Evolutionary conservation across 1,284 basidiomycete genomes (phyloP).

Genomic region (Schizopora paradoxa): DNA sequence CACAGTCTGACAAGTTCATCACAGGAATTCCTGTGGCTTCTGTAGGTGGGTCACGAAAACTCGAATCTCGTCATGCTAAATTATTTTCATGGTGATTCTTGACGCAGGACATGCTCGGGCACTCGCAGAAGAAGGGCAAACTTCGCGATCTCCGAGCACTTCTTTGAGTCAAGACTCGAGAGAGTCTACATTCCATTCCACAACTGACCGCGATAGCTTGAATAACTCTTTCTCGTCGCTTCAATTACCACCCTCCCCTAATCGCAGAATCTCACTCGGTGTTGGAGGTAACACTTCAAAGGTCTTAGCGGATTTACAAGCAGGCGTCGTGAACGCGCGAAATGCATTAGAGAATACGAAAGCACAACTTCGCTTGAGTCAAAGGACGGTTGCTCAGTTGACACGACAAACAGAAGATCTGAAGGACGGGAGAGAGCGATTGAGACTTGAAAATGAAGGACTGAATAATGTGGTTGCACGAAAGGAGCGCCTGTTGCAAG

Average conservation of each 20-base stretch:
- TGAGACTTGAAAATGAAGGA: slow-evolving; percentile 79
- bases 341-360: slow-evolving; percentile 82
- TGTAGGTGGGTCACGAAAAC: slow-evolving; percentile 52
- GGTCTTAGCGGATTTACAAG: slow-evolving; percentile 76
- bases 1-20: slow-evolving; percentile 16
- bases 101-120: slow-evolving; percentile 70
- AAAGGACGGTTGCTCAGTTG: slow-evolving; percentile 71
- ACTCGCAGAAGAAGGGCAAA: slow-evolving; percentile 61
- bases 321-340: slow-evolving; percentile 72
- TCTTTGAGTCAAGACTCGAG: slow-evolving; percentile 19
- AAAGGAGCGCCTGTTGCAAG: slow-evolving; percentile 79
- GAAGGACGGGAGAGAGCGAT: slow-evolving; percentile 75
- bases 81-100: slow-evolving; percentile 16
- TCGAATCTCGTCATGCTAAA: slow-evolving; percentile 19
- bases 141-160: slow-evolving; percentile 29
- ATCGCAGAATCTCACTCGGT: slow-evolving; percentile 58
- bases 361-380: slow-evolving; percentile 68
- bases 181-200: slow-evolving; percentile 18
- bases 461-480: slow-evolving; percentile 79
- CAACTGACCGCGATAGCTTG: slow-evolving; percentile 29
- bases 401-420: slow-evolving; percentile 82
- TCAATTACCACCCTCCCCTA: slow-evolving; percentile 31
- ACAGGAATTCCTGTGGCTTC: slow-evolving; percentile 76
- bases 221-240: slow-evolving; percentile 25
- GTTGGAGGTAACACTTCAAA: slow-evolving; percentile 65